Percentiles rank a stretch among this genome's conserved stretches.
Conservation (phyloP, 257 asterid genomes). For the Verbascum thapsus region DNA sequence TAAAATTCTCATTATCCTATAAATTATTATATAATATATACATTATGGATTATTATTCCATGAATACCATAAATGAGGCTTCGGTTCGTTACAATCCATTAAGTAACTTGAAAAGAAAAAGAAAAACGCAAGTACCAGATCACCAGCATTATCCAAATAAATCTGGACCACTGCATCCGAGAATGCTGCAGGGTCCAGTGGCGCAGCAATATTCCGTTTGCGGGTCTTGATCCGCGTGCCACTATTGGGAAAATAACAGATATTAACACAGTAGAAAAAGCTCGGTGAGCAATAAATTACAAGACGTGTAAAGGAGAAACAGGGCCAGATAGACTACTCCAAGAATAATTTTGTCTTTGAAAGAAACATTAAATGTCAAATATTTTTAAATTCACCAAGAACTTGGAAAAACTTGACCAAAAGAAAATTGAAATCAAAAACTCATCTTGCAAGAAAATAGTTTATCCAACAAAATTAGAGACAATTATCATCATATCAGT, state of each 20-base stretch:
- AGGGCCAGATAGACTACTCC: not conserved
- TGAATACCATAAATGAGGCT: too few species aligned
- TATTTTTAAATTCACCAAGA: constrained; percentile 6
- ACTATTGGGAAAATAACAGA: constrained; percentile 41
- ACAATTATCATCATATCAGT: not conserved
- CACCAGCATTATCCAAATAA: constrained; percentile 99
- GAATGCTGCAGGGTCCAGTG: constrained; percentile 99
- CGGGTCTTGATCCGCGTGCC: constrained; percentile 99
- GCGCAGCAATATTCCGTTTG: constrained; percentile 99
- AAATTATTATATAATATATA: too few species aligned
- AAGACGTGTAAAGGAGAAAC: not conserved
- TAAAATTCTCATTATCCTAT: too few species aligned
- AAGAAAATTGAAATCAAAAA: constrained; percentile 1
- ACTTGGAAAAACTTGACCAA: not conserved
- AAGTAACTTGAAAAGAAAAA: constrained; percentile 5
- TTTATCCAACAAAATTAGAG: not conserved
- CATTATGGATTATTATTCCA: too few species aligned
- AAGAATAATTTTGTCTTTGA: not conserved
- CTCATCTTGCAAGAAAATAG: constrained; percentile 5
- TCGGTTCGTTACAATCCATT: not conserved
- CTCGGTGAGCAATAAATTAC: constrained; percentile 4
- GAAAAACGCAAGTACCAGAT: constrained; percentile 59
- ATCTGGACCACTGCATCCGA: constrained; percentile 99
- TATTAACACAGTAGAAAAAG: constrained; percentile 23
- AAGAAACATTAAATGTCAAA: not conserved